phyloP scores from a whole-genome alignment of 179 eudicot species.

The Actinidia chinensis region DNA sequence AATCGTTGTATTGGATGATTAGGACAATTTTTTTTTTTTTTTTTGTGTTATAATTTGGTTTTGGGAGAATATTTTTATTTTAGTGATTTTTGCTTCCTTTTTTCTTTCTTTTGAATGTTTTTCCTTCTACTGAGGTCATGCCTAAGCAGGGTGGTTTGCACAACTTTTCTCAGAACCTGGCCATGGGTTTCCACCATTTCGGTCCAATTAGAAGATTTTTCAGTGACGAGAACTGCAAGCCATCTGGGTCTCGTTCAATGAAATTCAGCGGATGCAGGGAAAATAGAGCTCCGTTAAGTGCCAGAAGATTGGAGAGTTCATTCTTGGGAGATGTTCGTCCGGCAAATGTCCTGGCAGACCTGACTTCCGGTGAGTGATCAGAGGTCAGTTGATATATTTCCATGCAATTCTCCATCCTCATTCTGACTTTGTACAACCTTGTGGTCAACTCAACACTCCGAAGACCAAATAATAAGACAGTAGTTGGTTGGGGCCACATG shows the following conservation, averaged over 20 bases:
- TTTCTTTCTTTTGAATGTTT: not conserved
- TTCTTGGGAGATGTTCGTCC: conserved; percentile 45
- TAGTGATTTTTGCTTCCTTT: not conserved
- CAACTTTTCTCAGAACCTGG: conserved; percentile 47
- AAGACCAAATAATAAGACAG: conserved; percentile 55
- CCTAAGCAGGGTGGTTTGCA: conserved; percentile 84
- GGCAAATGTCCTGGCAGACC: conserved; percentile 47
- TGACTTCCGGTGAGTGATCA: conserved; percentile 30
- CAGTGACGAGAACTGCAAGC: conserved; percentile 54
- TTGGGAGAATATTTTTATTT: not conserved
- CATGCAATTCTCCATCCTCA: conserved; percentile 48
- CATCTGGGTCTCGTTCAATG: conserved; percentile 50
- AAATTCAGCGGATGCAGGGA: conserved; percentile 62
- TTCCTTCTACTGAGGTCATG: conserved; percentile 56
- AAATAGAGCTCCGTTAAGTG: conserved; percentile 41
- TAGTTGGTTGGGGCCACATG: conserved; percentile 37
- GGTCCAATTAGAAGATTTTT: conserved; percentile 49
- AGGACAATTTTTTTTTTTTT: not conserved
- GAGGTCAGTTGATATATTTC: conserved; percentile 43
- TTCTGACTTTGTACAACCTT: conserved; percentile 40
- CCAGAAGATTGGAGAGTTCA: conserved; percentile 59
- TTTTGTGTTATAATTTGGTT: not conserved
- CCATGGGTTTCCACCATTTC: conserved; percentile 52
- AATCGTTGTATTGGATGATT: not conserved
- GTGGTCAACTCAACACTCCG: conserved; percentile 40